Conservation (phyloP, 169 alveolate genomes). For the Plasmodium blacklocki region DNA sequence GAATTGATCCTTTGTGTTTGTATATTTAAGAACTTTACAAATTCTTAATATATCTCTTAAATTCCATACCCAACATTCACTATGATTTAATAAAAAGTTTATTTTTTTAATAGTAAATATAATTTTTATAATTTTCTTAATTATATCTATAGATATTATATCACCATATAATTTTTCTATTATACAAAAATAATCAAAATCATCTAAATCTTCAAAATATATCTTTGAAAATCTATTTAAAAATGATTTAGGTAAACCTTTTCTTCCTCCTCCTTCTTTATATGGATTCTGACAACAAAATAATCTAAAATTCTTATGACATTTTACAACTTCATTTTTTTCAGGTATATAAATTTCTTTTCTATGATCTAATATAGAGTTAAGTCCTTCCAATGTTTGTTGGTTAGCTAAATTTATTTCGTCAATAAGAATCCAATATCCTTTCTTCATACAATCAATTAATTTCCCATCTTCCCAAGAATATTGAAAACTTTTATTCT, state of each 20-base stretch:
- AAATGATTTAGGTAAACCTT: conserved; percentile 98
- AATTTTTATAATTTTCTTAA: conserved; percentile 64
- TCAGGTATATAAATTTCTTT: conserved; percentile 97
- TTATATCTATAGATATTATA: conserved; percentile 17
- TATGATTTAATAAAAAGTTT: conserved; percentile 70
- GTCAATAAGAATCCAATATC: conserved; percentile 99
- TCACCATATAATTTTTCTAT: conserved; percentile 83
- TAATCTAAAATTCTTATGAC: conserved; percentile 96
- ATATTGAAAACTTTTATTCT: conserved; percentile 41
- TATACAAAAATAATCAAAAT: conserved; percentile 90
- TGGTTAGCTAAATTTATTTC: conserved; percentile 99
- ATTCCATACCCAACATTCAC: conserved; percentile 88
- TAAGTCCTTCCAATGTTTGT: conserved; percentile 99
- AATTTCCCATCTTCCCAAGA: conserved; percentile 99
- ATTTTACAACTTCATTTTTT: conserved; percentile 92
- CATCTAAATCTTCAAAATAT: conserved; percentile 89
- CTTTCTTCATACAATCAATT: conserved; percentile 95
- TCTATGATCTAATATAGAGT: conserved; percentile 98
- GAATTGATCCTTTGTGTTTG: not conserved
- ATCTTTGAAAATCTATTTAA: conserved; percentile 98
- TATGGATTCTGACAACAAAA: conserved; percentile 99
- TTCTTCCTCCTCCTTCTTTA: conserved; percentile 97
- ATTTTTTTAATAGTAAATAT: conserved; percentile 76
- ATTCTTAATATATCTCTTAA: conserved; percentile 83
- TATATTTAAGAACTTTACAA: conserved; percentile 21